A percentile compares a stretch with the other conserved stretches of the same genome.
phyloP scores from a whole-genome alignment of 2,329 filamentous ascomycete species.

The Teratosphaeria destructans region DNA sequence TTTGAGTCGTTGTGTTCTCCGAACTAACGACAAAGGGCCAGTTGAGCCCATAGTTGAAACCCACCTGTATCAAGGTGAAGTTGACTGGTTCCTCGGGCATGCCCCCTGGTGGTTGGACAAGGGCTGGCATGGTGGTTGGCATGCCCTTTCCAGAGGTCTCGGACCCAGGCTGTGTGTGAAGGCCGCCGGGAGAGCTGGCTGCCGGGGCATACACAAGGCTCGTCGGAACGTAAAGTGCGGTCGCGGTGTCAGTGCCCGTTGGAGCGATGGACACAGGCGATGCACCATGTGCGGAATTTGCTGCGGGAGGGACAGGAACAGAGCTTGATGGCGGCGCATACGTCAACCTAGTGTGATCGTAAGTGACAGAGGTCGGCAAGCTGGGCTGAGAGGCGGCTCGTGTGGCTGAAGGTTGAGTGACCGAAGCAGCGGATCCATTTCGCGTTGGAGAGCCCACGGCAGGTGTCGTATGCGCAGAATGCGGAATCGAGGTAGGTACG shows the following conservation, averaged over 20 bases:
- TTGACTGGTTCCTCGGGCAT: slow-evolving; percentile 48
- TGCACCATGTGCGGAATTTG: slow-evolving; percentile 9
- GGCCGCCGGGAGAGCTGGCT: slow-evolving; percentile 7
- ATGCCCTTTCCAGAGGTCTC: slow-evolving; percentile 44
- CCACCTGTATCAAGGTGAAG: slow-evolving; percentile 67
- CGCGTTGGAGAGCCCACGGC: background rate
- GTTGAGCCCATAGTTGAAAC: slow-evolving; percentile 70
- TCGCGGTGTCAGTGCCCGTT: slow-evolving; percentile 37
- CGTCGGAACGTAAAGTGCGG: slow-evolving; percentile 44
- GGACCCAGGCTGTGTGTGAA: slow-evolving; percentile 25
- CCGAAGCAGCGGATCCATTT: background rate
- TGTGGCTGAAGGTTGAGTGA: background rate
- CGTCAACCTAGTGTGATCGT: background rate
- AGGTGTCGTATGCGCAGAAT: slow-evolving; percentile 2
- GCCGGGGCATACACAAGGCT: slow-evolving; percentile 49
- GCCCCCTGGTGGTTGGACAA: slow-evolving; percentile 61
- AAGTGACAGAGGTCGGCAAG: background rate
- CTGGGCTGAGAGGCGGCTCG: background rate
- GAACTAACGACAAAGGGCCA: slow-evolving; percentile 71
- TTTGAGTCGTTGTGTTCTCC: slow-evolving; percentile 65
- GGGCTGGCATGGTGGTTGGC: slow-evolving; percentile 58
- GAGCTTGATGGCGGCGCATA: background rate
- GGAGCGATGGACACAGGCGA: slow-evolving; percentile 33
- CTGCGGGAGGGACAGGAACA: slow-evolving; percentile 1
- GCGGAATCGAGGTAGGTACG: slow-evolving; percentile 6